Percentiles rank a stretch among this genome's conserved stretches.
Conservation (phyloP, 495 filamentous ascomycete species). For the Talaromyces adpressus region DNA sequence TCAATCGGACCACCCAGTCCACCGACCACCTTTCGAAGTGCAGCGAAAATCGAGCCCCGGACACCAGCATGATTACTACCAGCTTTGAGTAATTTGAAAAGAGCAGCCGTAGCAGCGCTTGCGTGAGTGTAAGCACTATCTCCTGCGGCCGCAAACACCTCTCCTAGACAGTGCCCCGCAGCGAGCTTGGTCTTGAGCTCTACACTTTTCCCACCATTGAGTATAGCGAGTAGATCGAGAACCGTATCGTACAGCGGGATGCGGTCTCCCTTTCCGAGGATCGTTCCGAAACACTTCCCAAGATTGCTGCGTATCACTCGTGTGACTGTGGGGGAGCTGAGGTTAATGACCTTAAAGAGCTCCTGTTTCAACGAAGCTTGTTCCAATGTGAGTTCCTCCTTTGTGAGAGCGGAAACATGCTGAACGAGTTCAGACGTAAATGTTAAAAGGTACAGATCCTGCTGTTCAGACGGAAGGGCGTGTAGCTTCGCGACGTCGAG, state of each 20-base stretch:
- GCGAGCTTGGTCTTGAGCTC: constrained; percentile 76
- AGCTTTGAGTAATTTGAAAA: constrained; percentile 74
- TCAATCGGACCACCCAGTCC: constrained; percentile 73
- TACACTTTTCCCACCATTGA: constrained; percentile 68
- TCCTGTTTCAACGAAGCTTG: constrained; percentile 87
- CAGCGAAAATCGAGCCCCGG: constrained; percentile 72
- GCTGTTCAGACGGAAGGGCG: constrained; percentile 86
- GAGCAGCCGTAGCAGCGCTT: constrained; percentile 58
- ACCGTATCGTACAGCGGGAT: constrained; percentile 91
- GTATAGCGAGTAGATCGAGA: constrained; percentile 72
- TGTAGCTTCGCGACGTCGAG: constrained; percentile 86
- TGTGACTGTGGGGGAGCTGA: constrained; percentile 79
- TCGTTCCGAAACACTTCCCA: constrained; percentile 72
- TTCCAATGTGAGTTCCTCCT: constrained; percentile 74
- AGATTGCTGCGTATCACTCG: constrained; percentile 84
- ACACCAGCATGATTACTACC: constrained; percentile 75
- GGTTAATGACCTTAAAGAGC: constrained; percentile 81
- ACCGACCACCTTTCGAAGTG: constrained; percentile 66
- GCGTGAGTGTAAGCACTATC: constrained; percentile 89
- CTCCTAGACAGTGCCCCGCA: constrained; percentile 80
- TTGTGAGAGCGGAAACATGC: constrained; percentile 65
- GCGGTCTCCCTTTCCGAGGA: constrained; percentile 82
- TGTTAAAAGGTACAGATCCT: constrained; percentile 86
- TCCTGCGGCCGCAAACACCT: constrained; percentile 80
- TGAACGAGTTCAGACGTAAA: constrained; percentile 79